phyloP scores from a whole-genome alignment of 371 early-diverging fungal genomes.

The Actinomucor elegans region DNA sequence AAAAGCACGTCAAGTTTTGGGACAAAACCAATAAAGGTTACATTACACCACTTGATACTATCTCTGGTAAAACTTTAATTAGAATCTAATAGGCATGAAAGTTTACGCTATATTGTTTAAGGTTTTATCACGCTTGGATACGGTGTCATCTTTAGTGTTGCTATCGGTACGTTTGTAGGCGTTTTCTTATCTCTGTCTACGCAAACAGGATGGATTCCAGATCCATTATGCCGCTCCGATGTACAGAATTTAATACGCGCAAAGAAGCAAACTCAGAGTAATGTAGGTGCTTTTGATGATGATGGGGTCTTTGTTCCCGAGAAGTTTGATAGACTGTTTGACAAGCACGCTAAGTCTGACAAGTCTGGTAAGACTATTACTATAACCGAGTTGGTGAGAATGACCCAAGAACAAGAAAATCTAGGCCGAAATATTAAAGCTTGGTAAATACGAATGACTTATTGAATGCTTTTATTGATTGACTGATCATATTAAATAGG shows the following conservation, averaged over 20 bases:
- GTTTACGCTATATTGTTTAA: background rate
- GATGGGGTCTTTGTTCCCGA: constrained; percentile 32
- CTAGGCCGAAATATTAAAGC: constrained; percentile 11
- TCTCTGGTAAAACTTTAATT: constrained; percentile 17
- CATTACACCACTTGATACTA: constrained; percentile 25
- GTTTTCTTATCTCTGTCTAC: constrained; percentile 22
- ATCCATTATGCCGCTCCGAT: constrained; percentile 21
- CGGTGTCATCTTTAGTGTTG: constrained; percentile 16
- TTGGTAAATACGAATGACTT: too few species aligned
- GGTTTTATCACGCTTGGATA: constrained; percentile 30
- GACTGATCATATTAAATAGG: constrained; percentile 16
- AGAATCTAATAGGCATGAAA: constrained; percentile 2
- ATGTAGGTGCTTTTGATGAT: constrained; percentile 22
- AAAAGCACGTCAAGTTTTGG: constrained; percentile 27
- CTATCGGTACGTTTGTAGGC: constrained; percentile 14
- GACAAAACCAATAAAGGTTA: constrained; percentile 27
- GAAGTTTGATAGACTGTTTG: constrained; percentile 29
- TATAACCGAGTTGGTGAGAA: constrained; percentile 26
- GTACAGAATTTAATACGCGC: constrained; percentile 3
- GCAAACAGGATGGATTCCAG: constrained; percentile 23
- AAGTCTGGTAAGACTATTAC: constrained; percentile 30
- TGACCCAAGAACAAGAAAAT: constrained; percentile 29
- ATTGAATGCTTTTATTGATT: too few species aligned
- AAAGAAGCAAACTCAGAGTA: constrained; percentile 15
- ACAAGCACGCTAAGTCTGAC: constrained; percentile 34